Percentiles rank a stretch among this genome's conserved stretches.
These are phyloP conservation scores for Raffaelea deltoideospora DNA, from an alignment of 2,329 filamentous ascomycete genomes.

Conservation along the genomic window DNA sequence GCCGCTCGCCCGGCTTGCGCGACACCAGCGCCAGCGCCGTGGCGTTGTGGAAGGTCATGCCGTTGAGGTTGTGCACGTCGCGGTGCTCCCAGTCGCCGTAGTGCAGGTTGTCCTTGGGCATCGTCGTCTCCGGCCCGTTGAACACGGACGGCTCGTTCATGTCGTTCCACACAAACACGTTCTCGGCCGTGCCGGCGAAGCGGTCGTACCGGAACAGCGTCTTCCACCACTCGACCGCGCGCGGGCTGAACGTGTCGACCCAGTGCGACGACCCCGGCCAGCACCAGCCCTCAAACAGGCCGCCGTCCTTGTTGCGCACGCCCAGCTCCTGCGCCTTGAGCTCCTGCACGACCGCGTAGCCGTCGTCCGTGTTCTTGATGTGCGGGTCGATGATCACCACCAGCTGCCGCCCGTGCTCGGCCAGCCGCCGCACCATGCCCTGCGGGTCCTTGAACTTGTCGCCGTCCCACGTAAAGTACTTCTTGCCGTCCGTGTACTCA, in stretches of 20 bases:
- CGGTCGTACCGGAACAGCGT: constrained; percentile 71
- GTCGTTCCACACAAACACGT: constrained; percentile 96
- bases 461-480: constrained; percentile 96
- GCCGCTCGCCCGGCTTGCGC: constrained; percentile 71
- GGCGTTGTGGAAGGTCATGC: constrained; percentile 88
- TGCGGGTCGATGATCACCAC: constrained; percentile 95
- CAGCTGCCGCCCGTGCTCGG: constrained; percentile 72
- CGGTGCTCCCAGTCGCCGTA: constrained; percentile 88
- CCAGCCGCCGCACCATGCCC: constrained; percentile 77
- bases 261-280: constrained; percentile 96
- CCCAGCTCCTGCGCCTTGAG: constrained; percentile 72
- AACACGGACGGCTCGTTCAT: constrained; percentile 99
- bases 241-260: constrained; percentile 93
- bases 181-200: constrained; percentile 75
- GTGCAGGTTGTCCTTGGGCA: constrained; percentile 97
- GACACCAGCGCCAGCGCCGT: constrained; percentile 74
- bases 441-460: constrained; percentile 77
- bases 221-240: constrained; percentile 82
- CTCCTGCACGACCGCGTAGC: constrained; percentile 64
- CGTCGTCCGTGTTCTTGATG: constrained; percentile 81
- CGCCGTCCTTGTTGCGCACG: constrained; percentile 78
- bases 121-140: constrained; percentile 94
- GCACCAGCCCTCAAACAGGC: constrained; percentile 91
- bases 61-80: constrained; percentile 91
- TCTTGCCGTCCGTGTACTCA: constrained; percentile 91